phyloP scores from a whole-genome alignment of 352 stramenopile species.

The Phytophthora quininea region DNA sequence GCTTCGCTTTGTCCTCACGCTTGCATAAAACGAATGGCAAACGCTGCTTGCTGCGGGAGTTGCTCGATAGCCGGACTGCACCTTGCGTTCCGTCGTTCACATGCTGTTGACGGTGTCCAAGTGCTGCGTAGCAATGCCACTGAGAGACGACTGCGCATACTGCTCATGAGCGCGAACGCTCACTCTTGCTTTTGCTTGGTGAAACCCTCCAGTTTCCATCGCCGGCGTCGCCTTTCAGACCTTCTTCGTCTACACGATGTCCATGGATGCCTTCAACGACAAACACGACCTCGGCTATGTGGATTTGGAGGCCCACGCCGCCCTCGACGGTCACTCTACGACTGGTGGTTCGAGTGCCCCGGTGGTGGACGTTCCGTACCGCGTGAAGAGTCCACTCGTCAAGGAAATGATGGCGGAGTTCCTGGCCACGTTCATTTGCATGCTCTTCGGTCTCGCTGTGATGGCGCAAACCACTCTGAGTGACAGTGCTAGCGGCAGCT shows the following conservation, averaged over 20 bases:
- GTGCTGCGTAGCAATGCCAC: conserved; percentile 23
- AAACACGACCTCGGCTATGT: conserved; percentile 27
- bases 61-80: conserved; percentile 9
- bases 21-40: conserved; percentile 22
- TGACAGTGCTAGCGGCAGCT: conserved; percentile 44
- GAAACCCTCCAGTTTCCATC: conserved; percentile 7
- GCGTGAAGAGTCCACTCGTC: conserved; percentile 38
- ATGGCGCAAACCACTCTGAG: conserved; percentile 57
- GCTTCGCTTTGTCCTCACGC: conserved; percentile 16
- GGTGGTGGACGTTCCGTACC: conserved; percentile 8
- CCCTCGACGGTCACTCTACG: conserved; percentile 19
- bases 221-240: background rate
- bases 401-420: conserved; percentile 64
- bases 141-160: background rate
- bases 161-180: background rate
- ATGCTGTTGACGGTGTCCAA: conserved; percentile 7
- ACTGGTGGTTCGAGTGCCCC: conserved; percentile 9
- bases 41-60: conserved; percentile 17
- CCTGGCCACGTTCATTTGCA: conserved; percentile 57
- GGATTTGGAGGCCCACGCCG: conserved; percentile 18
- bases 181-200: conserved; percentile 25
- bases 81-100: conserved; percentile 13
- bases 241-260: conserved; percentile 17
- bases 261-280: conserved; percentile 14
- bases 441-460: conserved; percentile 55